A percentile compares a stretch with the other conserved stretches of the same genome.
Evolutionary conservation across 2,329 filamentous ascomycete species (phyloP).

Genomic region (Trichoderma simmonsii): DNA sequence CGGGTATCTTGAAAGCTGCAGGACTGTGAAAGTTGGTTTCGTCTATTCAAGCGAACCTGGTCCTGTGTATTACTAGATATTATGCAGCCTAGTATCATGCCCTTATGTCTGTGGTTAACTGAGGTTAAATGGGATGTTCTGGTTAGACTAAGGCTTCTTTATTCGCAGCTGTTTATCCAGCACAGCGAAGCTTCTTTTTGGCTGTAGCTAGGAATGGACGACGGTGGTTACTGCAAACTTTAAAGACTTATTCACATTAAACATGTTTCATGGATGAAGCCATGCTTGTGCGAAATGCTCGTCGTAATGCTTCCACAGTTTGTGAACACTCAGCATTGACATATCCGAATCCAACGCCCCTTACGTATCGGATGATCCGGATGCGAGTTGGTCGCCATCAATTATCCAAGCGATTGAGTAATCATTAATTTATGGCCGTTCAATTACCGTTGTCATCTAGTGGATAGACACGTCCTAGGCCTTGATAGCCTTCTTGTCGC

Average conservation of each 20-base stretch:
- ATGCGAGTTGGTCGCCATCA: not conserved
- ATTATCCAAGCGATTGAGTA: not conserved
- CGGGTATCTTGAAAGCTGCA: not conserved
- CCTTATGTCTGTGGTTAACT: not conserved
- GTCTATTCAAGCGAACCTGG: not conserved
- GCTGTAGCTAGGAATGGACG: too few species aligned
- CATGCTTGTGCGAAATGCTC: not conserved
- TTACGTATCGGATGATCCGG: not conserved
- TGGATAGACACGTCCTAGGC: not conserved
- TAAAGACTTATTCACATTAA: too few species aligned
- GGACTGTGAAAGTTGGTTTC: not conserved
- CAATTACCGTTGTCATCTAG: not conserved
- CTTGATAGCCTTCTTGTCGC: not conserved
- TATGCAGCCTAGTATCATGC: not conserved
- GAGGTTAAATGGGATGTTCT: too few species aligned
- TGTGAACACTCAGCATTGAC: rapidly evolving
- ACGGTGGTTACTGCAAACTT: too few species aligned
- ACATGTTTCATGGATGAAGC: not conserved
- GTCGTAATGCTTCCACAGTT: rapidly evolving
- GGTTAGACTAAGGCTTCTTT: not conserved
- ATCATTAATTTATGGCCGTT: not conserved
- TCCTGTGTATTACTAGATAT: not conserved
- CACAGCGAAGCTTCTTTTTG: not conserved
- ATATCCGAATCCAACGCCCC: not conserved
- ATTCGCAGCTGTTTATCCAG: rapidly evolving